Conservation (phyloP, 2,329 filamentous ascomycete species). For the Xylariaceae sp. region DNA sequence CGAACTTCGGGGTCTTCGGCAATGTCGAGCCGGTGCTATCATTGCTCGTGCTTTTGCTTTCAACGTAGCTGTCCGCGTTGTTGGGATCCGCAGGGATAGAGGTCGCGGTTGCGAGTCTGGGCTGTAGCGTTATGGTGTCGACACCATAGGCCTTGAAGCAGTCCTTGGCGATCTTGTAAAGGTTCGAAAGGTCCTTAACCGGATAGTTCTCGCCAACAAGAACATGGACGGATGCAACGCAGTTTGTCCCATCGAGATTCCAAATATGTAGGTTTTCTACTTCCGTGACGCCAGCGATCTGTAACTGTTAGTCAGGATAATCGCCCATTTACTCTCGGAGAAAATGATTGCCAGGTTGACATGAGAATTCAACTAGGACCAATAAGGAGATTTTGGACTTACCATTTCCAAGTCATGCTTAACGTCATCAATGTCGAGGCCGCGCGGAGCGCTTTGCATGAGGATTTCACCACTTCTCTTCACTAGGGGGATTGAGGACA, state of each 20-base stretch:
- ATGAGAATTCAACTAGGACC: neutral
- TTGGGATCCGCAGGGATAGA: neutral
- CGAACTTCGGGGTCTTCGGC: slow-evolving; percentile 27
- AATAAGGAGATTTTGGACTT: slow-evolving; percentile 8
- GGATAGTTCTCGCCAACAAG: slow-evolving; percentile 51
- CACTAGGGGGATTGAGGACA: slow-evolving; percentile 58
- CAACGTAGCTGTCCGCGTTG: slow-evolving; percentile 1
- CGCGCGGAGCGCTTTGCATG: slow-evolving; percentile 59
- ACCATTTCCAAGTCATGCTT: slow-evolving; percentile 64
- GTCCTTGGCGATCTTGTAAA: slow-evolving; percentile 57
- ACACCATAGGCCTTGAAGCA: slow-evolving; percentile 71
- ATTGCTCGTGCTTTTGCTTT: slow-evolving; percentile 3
- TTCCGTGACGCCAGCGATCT: slow-evolving; percentile 61
- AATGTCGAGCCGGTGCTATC: slow-evolving; percentile 20
- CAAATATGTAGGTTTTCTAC: slow-evolving; percentile 72
- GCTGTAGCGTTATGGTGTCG: slow-evolving; percentile 66
- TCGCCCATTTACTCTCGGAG: neutral
- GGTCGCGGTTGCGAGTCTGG: slow-evolving; percentile 41
- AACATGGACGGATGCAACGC: slow-evolving; percentile 64
- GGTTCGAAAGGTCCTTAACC: slow-evolving; percentile 53
- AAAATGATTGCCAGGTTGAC: neutral
- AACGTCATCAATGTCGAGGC: slow-evolving; percentile 56
- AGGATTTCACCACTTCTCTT: slow-evolving; percentile 60
- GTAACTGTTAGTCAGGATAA: slow-evolving; percentile 19
- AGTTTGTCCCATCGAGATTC: slow-evolving; percentile 65